A percentile compares a stretch with the other conserved stretches of the same genome.
Conservation (phyloP, 768 basidiomycete genomes). For the Chalciporus pseudorubinellus region DNA sequence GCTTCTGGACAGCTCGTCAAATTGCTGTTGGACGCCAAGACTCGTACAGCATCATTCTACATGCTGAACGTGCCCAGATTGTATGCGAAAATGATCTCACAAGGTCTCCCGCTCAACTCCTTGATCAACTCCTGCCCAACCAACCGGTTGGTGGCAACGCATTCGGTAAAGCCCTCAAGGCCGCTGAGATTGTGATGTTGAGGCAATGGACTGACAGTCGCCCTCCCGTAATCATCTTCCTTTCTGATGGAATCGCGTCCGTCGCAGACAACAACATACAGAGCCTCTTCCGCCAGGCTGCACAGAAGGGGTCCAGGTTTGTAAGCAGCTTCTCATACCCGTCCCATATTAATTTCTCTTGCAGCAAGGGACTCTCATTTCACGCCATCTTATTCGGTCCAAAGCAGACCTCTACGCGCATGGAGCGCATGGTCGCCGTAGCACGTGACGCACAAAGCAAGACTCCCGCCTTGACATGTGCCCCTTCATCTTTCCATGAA, state of each 20-base stretch:
- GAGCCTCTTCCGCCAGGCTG: slow-evolving; percentile 36
- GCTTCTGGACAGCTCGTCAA: slow-evolving; percentile 53
- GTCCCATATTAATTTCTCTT: neutral
- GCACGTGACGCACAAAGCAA: slow-evolving; percentile 45
- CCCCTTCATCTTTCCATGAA: slow-evolving; percentile 46
- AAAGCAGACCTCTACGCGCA: slow-evolving; percentile 12
- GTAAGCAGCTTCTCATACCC: fast-evolving
- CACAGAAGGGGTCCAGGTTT: slow-evolving; percentile 40
- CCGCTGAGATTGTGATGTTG: slow-evolving; percentile 37
- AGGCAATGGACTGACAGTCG: slow-evolving; percentile 44
- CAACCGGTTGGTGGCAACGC: slow-evolving; percentile 40
- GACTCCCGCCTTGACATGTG: slow-evolving; percentile 24
- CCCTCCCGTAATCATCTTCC: slow-evolving; percentile 52
- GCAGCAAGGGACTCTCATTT: slow-evolving; percentile 53
- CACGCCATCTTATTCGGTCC: slow-evolving; percentile 57
- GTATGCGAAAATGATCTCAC: slow-evolving; percentile 43
- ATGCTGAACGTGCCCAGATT: slow-evolving; percentile 26
- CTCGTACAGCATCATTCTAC: slow-evolving; percentile 54
- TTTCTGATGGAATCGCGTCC: slow-evolving; percentile 52
- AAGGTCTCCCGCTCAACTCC: slow-evolving; percentile 43
- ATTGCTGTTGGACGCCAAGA: slow-evolving; percentile 40
- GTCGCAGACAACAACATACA: slow-evolving; percentile 36
- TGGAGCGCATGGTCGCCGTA: slow-evolving; percentile 47
- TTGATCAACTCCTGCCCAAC: slow-evolving; percentile 37
- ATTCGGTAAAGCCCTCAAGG: slow-evolving; percentile 40